Base-by-base conservation (phyloP, 352 stramenopile genomes). In the Phytophthora niederhauseri region DNA sequence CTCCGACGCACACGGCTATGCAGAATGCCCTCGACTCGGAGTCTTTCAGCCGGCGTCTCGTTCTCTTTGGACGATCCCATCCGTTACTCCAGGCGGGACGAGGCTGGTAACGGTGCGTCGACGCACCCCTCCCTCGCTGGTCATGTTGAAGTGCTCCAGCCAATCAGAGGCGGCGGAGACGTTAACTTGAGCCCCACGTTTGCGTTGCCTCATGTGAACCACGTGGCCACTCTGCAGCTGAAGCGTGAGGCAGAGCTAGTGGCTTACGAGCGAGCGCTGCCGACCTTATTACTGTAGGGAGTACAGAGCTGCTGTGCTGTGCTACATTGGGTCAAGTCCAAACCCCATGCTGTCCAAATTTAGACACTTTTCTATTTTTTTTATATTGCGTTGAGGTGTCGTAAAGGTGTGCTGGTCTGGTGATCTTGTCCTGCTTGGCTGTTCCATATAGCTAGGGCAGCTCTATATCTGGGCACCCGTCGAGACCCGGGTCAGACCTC, bases 11-110 rank as follows among this genome's bases (percentile, higher is more conserved):
- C 56, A 14, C 43, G 34, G 36, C 51, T 61, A 48, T 57, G 64
- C 45, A 58, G 38, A 65, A 62, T 67, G 54, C 51, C 56, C 34
- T 43, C 36, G 36, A n/a, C 4, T n/a, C 9, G 17, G 17, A 38
- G 46, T 51, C 48, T 59, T 65, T 65, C 7, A 9, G n/a, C 46
- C 22, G 24, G 19, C 45, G 58, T 61, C 43, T 70, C 52, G 66
- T 57, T 36, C 60, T 49, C 64, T 71, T 60, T 58, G 52, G 53
- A 26, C 34, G 26, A 66, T 60, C 34, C 26, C 72, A 73, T 76
- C 62, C 67, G 71, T 78, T 78, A 76, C 59, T 38, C n/a, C 20
- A 30, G 19, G n/a, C 73, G 58, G 46, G 64, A 76, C 50, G 59
- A 70, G 55, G 51, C 31, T 38, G 54, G 68, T 68, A 64, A 75